Evolutionary conservation across 2,329 filamentous ascomycete species (phyloP), one percentile per base, ranked within the genome.

Genomic region (Aotearoamyces nothofagi): DNA sequence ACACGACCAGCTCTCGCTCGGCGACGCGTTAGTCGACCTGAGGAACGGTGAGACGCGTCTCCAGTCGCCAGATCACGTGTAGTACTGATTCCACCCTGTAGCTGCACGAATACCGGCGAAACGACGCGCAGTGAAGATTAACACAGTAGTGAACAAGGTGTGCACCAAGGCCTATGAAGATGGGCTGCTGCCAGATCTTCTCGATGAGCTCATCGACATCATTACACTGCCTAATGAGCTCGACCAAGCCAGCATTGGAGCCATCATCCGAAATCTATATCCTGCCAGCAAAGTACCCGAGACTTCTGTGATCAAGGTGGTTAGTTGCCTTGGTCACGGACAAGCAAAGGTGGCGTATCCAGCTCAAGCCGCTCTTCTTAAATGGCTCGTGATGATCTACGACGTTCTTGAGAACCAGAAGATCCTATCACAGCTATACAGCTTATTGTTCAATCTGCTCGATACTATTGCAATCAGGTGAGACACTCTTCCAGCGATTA

Each of bases 351-450:
- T 82, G 9, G 70, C 76, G 9, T 61, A 79, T 24, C 60, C 65
- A 24, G 68, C 80, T 1, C 82, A 92, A 52, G 67, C 66, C 15
- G 59, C 72, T 23, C 58, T 92, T 28, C 54, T 92, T 36, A 75
- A 69, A 52, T 92, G 83, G 83, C 58, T 92, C 27, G 65, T 83
- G 32, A 69, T 81, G 53, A 66, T 82, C 3, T 74, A 86, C 44
- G 76, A 83, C 40, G 56, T 76, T 25, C 52, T 90, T 12, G 70
- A 80, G 30, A 66, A 71, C 22, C 63, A 66, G 25, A 57, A 56
- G 5, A 56, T 75, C 6, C 52, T 92, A 27, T 73, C 73, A 4
- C 73, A 71, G 36, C 57, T 78, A 2, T 92, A 92, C 44, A 62
- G 71, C 0, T 68, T 87, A 11, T 52, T 92, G 4, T 92, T 92